Conservation (phyloP, 129 eudicot genomes). For the Helianthus annuus region DNA sequence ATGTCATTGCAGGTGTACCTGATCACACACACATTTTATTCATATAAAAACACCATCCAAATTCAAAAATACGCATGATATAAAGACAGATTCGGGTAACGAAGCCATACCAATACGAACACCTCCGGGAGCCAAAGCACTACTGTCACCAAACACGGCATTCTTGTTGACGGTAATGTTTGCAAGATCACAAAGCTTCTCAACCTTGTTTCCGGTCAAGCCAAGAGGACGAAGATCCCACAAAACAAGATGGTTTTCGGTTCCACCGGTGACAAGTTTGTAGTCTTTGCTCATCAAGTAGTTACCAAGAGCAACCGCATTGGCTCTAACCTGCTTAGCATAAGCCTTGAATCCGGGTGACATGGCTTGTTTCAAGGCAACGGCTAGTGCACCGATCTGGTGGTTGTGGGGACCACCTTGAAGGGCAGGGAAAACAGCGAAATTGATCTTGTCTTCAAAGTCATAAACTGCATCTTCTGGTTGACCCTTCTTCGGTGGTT, state of each 20-base stretch:
- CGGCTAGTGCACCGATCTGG: constrained; percentile 96
- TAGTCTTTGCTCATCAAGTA: constrained; percentile 87
- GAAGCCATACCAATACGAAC: constrained; percentile 68
- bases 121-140: constrained; percentile 93
- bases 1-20: constrained; percentile 99
- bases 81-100: neutral
- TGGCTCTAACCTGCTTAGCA: constrained; percentile 93
- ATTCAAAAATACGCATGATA: neutral
- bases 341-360: constrained; percentile 92
- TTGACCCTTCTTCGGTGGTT: constrained; percentile 96
- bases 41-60: constrained; percentile 9
- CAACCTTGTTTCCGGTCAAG: constrained; percentile 94
- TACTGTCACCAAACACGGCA: constrained; percentile 91
- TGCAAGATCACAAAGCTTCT: constrained; percentile 84
- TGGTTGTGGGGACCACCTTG: constrained; percentile 99
- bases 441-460: constrained; percentile 92
- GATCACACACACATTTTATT: neutral
- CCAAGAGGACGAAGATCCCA: constrained; percentile 99
- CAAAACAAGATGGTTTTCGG: constrained; percentile 96
- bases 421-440: constrained; percentile 97
- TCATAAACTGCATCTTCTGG: constrained; percentile 92
- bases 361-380: constrained; percentile 84
- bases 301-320: constrained; percentile 90
- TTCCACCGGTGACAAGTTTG: constrained; percentile 86
- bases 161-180: constrained; percentile 89